Conservation (phyloP, 225 moss, liverwort and hornwort genomes). For the Climacium dendroides region DNA sequence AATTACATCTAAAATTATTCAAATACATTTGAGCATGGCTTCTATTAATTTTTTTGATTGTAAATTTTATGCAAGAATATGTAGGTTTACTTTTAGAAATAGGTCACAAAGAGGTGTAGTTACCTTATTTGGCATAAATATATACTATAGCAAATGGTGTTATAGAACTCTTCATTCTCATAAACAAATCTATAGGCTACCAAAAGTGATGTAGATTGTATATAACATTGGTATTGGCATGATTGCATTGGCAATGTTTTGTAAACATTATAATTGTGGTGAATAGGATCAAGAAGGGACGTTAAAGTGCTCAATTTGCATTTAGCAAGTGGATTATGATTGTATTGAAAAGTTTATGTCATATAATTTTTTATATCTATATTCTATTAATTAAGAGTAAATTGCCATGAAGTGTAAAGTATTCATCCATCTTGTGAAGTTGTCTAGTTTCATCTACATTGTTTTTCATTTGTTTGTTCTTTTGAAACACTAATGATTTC, state of each 20-base stretch:
- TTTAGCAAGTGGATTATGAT: not conserved
- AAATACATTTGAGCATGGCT: not conserved
- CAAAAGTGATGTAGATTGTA: not conserved
- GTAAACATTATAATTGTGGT: not conserved
- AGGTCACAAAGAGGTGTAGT: not conserved
- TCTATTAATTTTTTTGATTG: too few relatives aligned
- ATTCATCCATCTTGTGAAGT: too few relatives aligned
- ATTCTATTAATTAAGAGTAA: not conserved
- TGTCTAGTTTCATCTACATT: too few relatives aligned
- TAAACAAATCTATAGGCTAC: not conserved
- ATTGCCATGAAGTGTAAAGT: too few relatives aligned
- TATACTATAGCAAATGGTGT: not conserved
- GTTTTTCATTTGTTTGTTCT: too few relatives aligned
- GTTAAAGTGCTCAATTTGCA: not conserved
- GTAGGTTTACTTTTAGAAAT: not conserved
- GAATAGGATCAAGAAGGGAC: not conserved
- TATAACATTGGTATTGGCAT: not conserved
- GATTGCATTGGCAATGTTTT: not conserved
- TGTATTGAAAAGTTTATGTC: not conserved
- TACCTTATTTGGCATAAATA: not conserved
- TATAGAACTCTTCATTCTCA: not conserved
- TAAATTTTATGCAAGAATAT: too few relatives aligned
- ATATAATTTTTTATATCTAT: not conserved
- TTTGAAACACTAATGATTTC: too few relatives aligned
- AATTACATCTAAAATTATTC: too few relatives aligned